phyloP scores from a whole-genome alignment of 441 rosid genomes.

The Kokia cookei region DNA sequence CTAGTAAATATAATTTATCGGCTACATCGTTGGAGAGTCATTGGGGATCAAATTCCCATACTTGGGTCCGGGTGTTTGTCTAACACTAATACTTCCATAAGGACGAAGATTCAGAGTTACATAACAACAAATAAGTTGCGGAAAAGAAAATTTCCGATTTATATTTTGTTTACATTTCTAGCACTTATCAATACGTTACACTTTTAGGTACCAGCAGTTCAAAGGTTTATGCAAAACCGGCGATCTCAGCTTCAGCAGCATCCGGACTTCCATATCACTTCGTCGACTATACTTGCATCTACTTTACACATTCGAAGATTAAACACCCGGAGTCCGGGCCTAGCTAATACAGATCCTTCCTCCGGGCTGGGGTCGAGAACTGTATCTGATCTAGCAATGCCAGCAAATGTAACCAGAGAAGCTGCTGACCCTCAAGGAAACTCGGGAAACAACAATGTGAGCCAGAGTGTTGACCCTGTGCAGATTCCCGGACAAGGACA shows the following conservation, averaged over 20 bases:
- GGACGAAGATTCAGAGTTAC: neutral
- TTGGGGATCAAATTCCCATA: neutral
- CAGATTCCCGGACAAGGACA: slow-evolving; percentile 40
- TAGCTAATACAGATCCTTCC: slow-evolving; percentile 29
- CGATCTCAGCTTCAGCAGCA: slow-evolving; percentile 79
- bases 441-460: slow-evolving; percentile 21
- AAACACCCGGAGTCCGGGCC: slow-evolving; percentile 54
- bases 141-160: neutral
- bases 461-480: slow-evolving; percentile 21
- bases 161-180: neutral
- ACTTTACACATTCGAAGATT: slow-evolving; percentile 87
- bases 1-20: too few species aligned
- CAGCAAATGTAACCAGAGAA: slow-evolving; percentile 22
- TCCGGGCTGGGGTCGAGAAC: slow-evolving; percentile 45
- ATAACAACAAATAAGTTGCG: neutral
- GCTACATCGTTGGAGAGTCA: neutral
- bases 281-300: slow-evolving; percentile 93
- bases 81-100: neutral
- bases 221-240: slow-evolving; percentile 74
- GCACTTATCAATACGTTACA: neutral
- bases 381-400: slow-evolving; percentile 30
- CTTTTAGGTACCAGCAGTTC: slow-evolving; percentile 81
- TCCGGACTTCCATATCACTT: slow-evolving; percentile 89
- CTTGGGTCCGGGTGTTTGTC: neutral
- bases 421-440: slow-evolving; percentile 26